phyloP scores from a whole-genome alignment of 352 stramenopile genomes.

The Phytophthora chlamydospora region DNA sequence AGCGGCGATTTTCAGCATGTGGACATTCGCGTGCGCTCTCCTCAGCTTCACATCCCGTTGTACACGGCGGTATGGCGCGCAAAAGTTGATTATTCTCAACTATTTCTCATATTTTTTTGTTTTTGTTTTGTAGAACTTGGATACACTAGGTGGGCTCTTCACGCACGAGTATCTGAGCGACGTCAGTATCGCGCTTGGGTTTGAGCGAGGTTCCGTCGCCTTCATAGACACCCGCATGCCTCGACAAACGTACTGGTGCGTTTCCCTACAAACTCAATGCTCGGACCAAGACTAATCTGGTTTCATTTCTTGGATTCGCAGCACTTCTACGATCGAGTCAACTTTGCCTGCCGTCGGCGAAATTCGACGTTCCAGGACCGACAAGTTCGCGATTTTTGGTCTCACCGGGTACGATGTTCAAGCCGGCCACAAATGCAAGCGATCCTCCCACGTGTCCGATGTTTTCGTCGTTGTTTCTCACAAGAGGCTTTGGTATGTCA shows the following conservation, averaged over 20 bases:
- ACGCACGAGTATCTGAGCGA: constrained; percentile 70
- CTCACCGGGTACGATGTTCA: constrained; percentile 50
- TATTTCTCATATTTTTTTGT: background rate
- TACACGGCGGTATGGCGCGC: constrained; percentile 37
- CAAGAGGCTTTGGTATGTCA: constrained; percentile 8
- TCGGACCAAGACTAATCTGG: background rate
- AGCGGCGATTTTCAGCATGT: constrained; percentile 74
- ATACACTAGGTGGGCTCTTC: constrained; percentile 64
- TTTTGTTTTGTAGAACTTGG: constrained; percentile 36
- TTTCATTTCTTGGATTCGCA: constrained; percentile 15
- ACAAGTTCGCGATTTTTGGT: constrained; percentile 70
- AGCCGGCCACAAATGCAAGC: too few relatives aligned
- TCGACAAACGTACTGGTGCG: constrained; percentile 52
- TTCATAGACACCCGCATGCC: constrained; percentile 72
- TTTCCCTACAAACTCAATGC: background rate
- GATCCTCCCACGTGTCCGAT: background rate
- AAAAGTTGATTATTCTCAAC: background rate
- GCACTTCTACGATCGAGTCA: constrained; percentile 57
- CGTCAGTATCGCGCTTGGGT: constrained; percentile 67
- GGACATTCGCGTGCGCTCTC: constrained; percentile 49
- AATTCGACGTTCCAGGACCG: constrained; percentile 53
- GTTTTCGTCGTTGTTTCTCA: constrained; percentile 4
- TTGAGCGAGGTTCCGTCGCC: constrained; percentile 65
- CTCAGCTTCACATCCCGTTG: constrained; percentile 47
- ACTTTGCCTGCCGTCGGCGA: constrained; percentile 57